These are phyloP conservation scores for Ophiostoma sp. DNA, from an alignment of 2,329 filamentous ascomycete species.

Conservation along the genomic window DNA sequence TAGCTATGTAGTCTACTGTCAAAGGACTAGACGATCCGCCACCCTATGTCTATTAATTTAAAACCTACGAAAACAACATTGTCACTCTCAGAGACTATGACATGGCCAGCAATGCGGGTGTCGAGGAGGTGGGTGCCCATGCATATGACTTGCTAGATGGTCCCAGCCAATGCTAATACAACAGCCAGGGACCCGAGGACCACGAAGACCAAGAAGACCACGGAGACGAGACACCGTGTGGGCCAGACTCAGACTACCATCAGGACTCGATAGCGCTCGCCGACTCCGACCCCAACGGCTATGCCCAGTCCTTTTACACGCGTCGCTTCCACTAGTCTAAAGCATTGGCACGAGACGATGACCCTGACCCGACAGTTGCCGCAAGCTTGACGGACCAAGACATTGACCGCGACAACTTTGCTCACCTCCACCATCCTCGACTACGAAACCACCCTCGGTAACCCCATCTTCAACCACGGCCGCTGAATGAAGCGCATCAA, in stretches of 20 bases:
- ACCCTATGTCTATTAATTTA: not conserved
- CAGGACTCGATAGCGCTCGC: not conserved
- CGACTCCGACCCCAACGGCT: not conserved
- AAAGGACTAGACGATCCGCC: too few relatives aligned
- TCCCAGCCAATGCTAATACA: not conserved
- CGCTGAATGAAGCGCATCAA: too few relatives aligned
- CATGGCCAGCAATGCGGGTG: not conserved
- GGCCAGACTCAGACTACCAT: not conserved
- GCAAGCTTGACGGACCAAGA: too few relatives aligned
- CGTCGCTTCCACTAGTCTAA: not conserved
- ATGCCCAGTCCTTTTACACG: slow-evolving; percentile 35
- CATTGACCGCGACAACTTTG: not conserved
- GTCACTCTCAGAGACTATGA: not conserved
- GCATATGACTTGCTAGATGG: too few relatives aligned
- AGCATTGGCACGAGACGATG: too few relatives aligned
- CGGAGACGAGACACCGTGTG: too few relatives aligned
- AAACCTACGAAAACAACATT: too few relatives aligned
- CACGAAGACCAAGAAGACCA: too few relatives aligned
- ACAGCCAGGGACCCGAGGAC: not conserved
- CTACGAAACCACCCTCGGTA: too few relatives aligned
- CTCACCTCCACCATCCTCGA: too few relatives aligned
- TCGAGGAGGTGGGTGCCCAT: slow-evolving; percentile 39
- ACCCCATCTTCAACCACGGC: not conserved
- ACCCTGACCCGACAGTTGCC: too few relatives aligned
- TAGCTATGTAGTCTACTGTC: too few relatives aligned